Evolutionary conservation across 805 yeast genomes (phyloP), one percentile per base, ranked within the genome.

Genomic region (Barnettozyma californica): DNA sequence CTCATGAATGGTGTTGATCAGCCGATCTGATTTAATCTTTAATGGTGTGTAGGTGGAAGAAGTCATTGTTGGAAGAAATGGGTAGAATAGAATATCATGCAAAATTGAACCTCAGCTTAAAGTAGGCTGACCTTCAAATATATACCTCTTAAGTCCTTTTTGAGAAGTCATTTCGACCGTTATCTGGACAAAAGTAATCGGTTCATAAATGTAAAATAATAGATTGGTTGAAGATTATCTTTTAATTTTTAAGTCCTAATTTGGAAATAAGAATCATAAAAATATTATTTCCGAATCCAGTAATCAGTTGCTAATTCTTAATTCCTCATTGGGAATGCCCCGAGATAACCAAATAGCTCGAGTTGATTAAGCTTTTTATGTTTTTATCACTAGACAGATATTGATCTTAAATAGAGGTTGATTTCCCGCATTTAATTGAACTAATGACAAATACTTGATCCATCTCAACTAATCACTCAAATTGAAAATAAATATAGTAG

Each of bases 1-100:
- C 23, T 72, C 71, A 60, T 83, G 85, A 52, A 83, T 80, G 6
- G 87, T 81, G 19, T 72, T 67, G 50, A 81, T 61, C 46, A 82
- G 67, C 45, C 85, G 67, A 5, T 74, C 74, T 14, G 65, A 58
- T 16, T 58, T 62, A 45, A 72, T 64, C 9, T 46, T 45, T 41
- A 67, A 54, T 5, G 59, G 49, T 25, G 39, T 25, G 33, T n/a
- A 29, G 18, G 49, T 27, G 21, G 42, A 42, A 9, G 33, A 18
- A 9, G 37, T 29, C 37, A 56, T 40, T 6, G 26, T 48, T 16
- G 42, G 25, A 4, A 29, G 33, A 8, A 29, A 29, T 13, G 33
- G 33, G 33, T 29, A 13, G 33, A 13, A 29, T 29, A 29, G 33
- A 13, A 29, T 29, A 13, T 29, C 33, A n/a, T 29, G 33, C 33